phyloP scores from a whole-genome alignment of 176 grass and related monocot species.

The Saccharum officinarum region DNA sequence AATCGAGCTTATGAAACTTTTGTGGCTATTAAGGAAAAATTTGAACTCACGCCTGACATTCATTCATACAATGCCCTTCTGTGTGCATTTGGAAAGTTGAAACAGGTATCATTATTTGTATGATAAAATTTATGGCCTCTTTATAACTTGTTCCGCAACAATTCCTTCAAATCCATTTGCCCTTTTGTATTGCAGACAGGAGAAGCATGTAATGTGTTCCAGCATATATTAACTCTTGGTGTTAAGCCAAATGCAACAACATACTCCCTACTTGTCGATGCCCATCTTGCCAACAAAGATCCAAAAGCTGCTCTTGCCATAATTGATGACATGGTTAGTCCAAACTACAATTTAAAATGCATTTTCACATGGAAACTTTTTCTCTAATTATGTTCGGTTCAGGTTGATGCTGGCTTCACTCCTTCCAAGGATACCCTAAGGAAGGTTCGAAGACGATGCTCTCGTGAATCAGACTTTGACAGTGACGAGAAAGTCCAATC shows the following conservation, averaged over 20 bases:
- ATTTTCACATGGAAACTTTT: constrained; percentile 4
- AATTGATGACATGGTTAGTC: constrained; percentile 65
- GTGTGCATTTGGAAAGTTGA: constrained; percentile 83
- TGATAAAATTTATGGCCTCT: constrained; percentile 16
- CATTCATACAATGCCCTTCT: constrained; percentile 97
- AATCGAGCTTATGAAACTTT: constrained; percentile 96
- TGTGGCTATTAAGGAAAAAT: constrained; percentile 78
- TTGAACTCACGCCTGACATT: constrained; percentile 75
- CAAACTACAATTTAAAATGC: constrained; percentile 26
- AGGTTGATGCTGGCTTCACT: constrained; percentile 78
- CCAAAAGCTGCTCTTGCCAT: constrained; percentile 72
- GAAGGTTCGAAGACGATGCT: constrained; percentile 84
- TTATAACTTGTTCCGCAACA: constrained; percentile 4
- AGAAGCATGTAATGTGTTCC: constrained; percentile 82
- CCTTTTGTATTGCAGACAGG: constrained; percentile 54
- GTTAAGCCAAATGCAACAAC: constrained; percentile 87
- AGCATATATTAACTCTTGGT: constrained; percentile 76
- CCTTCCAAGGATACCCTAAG: constrained; percentile 80
- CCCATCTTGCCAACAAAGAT: constrained; percentile 77
- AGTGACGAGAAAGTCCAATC: constrained; percentile 70
- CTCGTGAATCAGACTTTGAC: constrained; percentile 78
- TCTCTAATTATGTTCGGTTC: constrained; percentile 35
- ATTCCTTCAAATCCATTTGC: constrained; percentile 17
- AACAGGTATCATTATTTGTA: constrained; percentile 50
- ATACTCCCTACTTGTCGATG: constrained; percentile 74